Conservation (phyloP, 1,284 basidiomycete genomes). For the Ceratobasidium sp. region DNA sequence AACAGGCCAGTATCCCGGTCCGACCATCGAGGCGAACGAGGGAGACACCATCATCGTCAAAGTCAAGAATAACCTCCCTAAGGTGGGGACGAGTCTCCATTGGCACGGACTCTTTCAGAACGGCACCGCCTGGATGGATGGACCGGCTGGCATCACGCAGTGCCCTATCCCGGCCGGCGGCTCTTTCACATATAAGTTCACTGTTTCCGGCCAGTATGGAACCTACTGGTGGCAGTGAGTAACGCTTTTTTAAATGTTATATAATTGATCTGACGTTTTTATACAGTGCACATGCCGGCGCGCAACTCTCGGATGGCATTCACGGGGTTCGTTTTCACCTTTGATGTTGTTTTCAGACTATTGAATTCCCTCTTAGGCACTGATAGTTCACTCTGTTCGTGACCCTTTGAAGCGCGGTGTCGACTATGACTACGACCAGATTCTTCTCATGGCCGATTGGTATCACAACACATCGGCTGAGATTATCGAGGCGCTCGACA, state of each 20-base stretch:
- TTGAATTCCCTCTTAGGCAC: conserved; percentile 50
- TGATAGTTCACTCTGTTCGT: conserved; percentile 54
- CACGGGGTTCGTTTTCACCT: conserved; percentile 50
- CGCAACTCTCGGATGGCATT: conserved; percentile 16
- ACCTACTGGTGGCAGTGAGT: conserved; percentile 55
- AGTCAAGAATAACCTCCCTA: conserved; percentile 57
- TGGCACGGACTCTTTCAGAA: conserved; percentile 60
- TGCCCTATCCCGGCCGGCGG: conserved; percentile 63
- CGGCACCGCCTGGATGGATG: conserved; percentile 60
- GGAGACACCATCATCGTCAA: conserved; percentile 59
- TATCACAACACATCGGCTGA: conserved; percentile 54
- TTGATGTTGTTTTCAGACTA: conserved; percentile 17
- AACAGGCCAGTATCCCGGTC: conserved; percentile 59
- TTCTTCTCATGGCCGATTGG: conserved; percentile 55
- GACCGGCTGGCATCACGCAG: conserved; percentile 61
- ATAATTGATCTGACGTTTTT: background rate
- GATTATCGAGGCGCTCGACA: conserved; percentile 52
- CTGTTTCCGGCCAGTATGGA: conserved; percentile 51
- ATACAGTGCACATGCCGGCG: conserved; percentile 38
- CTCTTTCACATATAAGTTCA: conserved; percentile 61
- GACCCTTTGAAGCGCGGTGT: conserved; percentile 50
- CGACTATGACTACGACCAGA: conserved; percentile 55
- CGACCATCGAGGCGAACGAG: conserved; percentile 62
- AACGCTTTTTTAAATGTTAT: conserved; percentile 35
- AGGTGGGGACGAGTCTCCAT: conserved; percentile 56